Evolutionary conservation across 2,329 filamentous ascomycete species (phyloP), one percentile per base, ranked within the genome.

Genomic region (Pseudopyricularia cyperi): DNA sequence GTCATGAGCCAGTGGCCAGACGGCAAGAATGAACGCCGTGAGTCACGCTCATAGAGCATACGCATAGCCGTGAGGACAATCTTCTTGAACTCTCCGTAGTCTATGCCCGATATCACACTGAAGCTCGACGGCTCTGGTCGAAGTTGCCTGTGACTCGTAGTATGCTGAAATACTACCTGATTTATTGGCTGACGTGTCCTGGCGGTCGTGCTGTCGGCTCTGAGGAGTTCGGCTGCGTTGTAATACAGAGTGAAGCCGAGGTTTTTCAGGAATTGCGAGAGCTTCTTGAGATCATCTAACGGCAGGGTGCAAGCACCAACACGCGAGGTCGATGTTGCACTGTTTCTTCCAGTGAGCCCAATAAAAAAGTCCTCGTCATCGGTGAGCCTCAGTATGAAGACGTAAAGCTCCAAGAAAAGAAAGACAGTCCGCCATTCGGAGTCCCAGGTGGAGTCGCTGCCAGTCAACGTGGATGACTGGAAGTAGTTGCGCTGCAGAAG

Each of bases 311-410:
- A 85, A 55, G 69, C 73, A 65, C 73, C 75, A 56, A 76, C 73
- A 51, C 71, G 73, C 50, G 72, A 76, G 52, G 60, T 71, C 24
- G 65, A 37, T 9, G 26, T 35, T 4, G 69, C 32, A 7, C 24
- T 44, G 6, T 11, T 44, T 26, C 39, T 17, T 14, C 37, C 39
- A 8, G 17, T 34, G 12, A 34, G 37, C 14, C 26, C 26, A 35
- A n/a, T 48, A 55, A 95, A 85, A 63, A 98, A 98, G 60, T 98
- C 93, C 58, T 97, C 91, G 57, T 98, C 93, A 59, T 98, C 93
- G 64, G 91, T 95, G 33, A 97, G 80, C 59, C 93, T 86, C 12
- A 97, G 72, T 2, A 96, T 81, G 63, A 97, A 97, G 2, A 86
- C 89, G 63, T 96, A 98, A 0, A 98, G 76, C 60, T 98, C 93